Evolutionary conservation across 495 filamentous ascomycete species (phyloP), one percentile per base, ranked within the genome.

Genomic region (Penicillium herquei): DNA sequence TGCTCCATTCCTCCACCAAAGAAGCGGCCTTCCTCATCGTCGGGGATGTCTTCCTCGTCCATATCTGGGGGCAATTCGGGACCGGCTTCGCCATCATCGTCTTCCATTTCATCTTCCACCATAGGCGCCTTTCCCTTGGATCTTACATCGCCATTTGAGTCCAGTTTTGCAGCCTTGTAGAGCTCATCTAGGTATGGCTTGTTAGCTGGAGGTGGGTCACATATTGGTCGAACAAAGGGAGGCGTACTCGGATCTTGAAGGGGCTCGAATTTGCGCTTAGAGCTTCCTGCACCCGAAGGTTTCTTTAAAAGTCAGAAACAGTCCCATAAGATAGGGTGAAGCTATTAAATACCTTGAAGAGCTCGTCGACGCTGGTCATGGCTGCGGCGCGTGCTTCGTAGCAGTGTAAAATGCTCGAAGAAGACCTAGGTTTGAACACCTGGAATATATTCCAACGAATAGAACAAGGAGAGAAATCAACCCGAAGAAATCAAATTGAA

Each of bases 21-120:
- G 77, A 99, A 99, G 46, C 94, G 84, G 0, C 93, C 92, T 54
- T 92, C 94, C 51, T 95, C 89, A 64, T 96, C 93, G 63, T 95
- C 92, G 32, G 82, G 81, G 13, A 70, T 63, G 52, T 80, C 78
- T 51, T 80, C 81, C 33, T 80, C 76, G 13, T 86, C 84, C 43
- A 76, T 73, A 62, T 87, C 83, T 1, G 85, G 85, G 1, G 91
- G 91, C 12, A 87, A 65, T 33, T 85, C 78, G 5, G 88, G 87
- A 5, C 87, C 90, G 16, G 84, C 85, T 59, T 81, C 81, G 13
- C 82, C 84, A 57, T 88, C 85, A 54, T 87, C 85, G 30, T 81
- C 21, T 26, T 26, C 85, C 26, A 78, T 78, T 3, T 82, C 83
- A 40, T 84, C 83, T 43, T 83, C 80, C 39, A 83, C 76, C 41